Evolutionary conservation across 1,139 yeast genomes (phyloP), one percentile per base, ranked within the genome.

Genomic region (Sugiyamaella novakii): DNA sequence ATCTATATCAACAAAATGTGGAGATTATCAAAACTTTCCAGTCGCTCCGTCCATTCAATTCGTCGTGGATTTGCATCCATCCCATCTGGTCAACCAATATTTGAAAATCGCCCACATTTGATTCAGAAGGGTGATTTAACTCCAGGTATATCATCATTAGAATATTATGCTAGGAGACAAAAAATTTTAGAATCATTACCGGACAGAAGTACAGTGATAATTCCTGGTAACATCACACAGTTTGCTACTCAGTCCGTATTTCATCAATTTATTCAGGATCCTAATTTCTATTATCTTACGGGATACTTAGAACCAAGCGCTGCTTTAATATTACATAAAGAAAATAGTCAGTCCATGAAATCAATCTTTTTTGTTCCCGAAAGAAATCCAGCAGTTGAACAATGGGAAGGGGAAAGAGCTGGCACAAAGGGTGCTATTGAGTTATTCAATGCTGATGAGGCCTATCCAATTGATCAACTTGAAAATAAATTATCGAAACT

Each of bases 281-380:
- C 87, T 49, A 91, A 92, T 65, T 73, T 94, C 29, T 89, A 71
- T 66, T 92, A 92, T 65, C 67, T 92, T 55, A 84, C 95, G 0
- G 98, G 98, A 6, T 91, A 96, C 86, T 75, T 87, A 53, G 98
- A 92, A 64, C 97, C 98, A 1, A 84, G 86, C 55, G 81, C 95
- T 0, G 84, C 88, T 25, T 80, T 84, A 50, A 72, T 87, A 3
- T 69, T 94, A 43, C 95, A 87, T 62, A 86, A 83, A 59, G 66
- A 68, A 22, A 60, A 58, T 19, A 53, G 51, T 14, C 74, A 77
- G 14, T 83, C 79, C 5, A 81, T 81, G 49, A 50, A 57, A 70
- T 81, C 63, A 22, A 56, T 62, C 31, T 79, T 94, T 84, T 71
- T 89, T 49, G 96, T 91, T 5, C 96, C 92, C 2, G 88, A 87